Conservation (phyloP, 441 rosid species). For the Pelargonium citronellum region DNA sequence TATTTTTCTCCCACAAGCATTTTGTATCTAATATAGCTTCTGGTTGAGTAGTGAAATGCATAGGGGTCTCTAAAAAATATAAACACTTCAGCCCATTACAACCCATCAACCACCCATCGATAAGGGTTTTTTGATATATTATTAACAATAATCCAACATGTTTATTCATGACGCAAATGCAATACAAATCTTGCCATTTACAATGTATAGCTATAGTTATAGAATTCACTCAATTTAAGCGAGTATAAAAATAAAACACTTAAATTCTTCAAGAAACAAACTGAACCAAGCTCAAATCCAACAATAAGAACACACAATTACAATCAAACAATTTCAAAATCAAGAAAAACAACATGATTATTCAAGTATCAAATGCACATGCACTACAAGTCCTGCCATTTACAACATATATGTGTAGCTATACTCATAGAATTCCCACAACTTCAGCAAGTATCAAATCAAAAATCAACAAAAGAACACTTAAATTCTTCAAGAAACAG, state of each 20-base stretch:
- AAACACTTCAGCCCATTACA: background rate
- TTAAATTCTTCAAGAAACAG: background rate
- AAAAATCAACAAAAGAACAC: background rate
- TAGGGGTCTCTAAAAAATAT: background rate
- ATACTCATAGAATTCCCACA: background rate
- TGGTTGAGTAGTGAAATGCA: constrained; percentile 6
- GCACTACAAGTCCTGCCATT: background rate
- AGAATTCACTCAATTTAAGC: background rate
- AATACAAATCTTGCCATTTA: background rate
- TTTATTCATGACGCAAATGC: background rate
- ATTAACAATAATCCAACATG: background rate
- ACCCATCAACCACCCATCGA: too few relatives aligned
- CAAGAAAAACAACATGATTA: background rate
- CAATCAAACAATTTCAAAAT: background rate
- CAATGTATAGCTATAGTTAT: background rate
- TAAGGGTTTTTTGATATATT: too few relatives aligned
- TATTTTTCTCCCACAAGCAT: too few relatives aligned
- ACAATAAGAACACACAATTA: background rate
- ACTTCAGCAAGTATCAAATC: background rate
- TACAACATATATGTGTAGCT: background rate
- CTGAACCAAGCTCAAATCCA: constrained; percentile 10
- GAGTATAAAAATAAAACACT: background rate
- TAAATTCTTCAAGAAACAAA: background rate
- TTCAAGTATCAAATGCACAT: background rate
- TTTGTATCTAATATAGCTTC: background rate